Evolutionary conservation across 768 basidiomycete genomes (phyloP).

Genomic region (Pleurotus pulmonarius): DNA sequence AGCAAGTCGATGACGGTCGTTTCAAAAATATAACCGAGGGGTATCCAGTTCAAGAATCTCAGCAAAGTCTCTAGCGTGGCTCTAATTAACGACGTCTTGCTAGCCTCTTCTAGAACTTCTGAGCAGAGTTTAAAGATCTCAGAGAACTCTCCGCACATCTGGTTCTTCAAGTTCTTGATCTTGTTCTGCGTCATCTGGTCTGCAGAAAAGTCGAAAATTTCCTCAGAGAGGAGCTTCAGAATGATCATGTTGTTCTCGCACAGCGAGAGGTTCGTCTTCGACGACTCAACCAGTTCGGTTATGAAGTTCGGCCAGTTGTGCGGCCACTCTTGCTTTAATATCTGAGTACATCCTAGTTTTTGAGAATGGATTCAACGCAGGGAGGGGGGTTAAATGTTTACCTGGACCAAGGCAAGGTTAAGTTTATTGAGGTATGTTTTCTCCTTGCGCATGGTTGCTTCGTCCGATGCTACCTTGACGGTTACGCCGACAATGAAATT

Average conservation of each 20-base stretch:
- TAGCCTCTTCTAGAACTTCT: conserved; percentile 96
- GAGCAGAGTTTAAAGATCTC: conserved; percentile 98
- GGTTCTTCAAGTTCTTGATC: conserved; percentile 95
- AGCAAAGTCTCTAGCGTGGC: conserved; percentile 93
- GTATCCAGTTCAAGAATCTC: conserved; percentile 98
- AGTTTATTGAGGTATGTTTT: conserved; percentile 96
- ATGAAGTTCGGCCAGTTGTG: conserved; percentile 99
- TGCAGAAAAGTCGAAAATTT: conserved; percentile 98
- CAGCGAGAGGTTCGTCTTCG: conserved; percentile 90
- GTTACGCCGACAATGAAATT: conserved; percentile 95
- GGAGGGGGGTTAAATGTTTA: no score
- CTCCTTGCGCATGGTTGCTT: conserved; percentile 84
- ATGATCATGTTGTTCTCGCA: conserved; percentile 99
- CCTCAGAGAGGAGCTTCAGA: conserved; percentile 93
- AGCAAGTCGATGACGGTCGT: conserved; percentile 95
- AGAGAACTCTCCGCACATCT: conserved; percentile 95
- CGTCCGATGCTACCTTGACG: conserved; percentile 92
- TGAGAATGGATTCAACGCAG: no score
- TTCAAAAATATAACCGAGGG: conserved; percentile 97
- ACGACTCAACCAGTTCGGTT: conserved; percentile 94
- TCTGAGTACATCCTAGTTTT: conserved; percentile 21
- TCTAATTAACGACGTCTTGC: conserved; percentile 91
- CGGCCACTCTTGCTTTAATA: conserved; percentile 99
- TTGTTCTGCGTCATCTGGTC: conserved; percentile 98
- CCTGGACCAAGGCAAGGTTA: conserved; percentile 90